Percentiles rank a stretch among this genome's conserved stretches.
Evolutionary conservation across 257 asterid species (phyloP).

Genomic region (Salvia rosmarinus): DNA sequence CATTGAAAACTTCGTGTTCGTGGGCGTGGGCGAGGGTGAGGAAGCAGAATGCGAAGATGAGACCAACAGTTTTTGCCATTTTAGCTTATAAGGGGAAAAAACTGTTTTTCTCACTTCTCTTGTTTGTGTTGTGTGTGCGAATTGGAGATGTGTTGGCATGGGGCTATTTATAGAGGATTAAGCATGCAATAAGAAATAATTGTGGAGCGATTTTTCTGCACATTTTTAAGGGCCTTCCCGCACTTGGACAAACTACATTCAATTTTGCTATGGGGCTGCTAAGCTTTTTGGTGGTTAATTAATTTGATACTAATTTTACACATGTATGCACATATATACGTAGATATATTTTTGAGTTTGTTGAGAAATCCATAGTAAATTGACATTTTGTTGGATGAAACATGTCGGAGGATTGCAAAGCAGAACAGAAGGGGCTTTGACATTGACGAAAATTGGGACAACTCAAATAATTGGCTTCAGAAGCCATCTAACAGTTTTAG

Average conservation of each 20-base stretch:
- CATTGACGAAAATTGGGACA: no score
- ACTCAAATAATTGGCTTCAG: no score
- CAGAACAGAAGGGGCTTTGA: no score
- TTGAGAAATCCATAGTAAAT: no score
- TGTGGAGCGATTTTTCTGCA: slow-evolving; percentile 30
- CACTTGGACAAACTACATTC: neutral
- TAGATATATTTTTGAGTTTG: no score
- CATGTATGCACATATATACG: no score
- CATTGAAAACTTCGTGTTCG: slow-evolving; percentile 28
- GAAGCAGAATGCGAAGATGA: slow-evolving; percentile 43
- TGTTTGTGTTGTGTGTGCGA: slow-evolving; percentile 35
- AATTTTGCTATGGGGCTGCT: neutral
- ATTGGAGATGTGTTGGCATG: slow-evolving; percentile 11
- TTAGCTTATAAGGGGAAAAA: neutral
- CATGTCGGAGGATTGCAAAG: no score
- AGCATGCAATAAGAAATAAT: neutral
- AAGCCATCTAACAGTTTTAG: no score
- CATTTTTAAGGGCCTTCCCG: slow-evolving; percentile 1
- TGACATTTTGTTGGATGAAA: no score
- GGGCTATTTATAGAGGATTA: slow-evolving; percentile 26
- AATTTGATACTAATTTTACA: no score
- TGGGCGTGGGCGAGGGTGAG: slow-evolving; percentile 29
- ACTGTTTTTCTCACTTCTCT: slow-evolving; percentile 33
- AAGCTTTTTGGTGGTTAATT: neutral
- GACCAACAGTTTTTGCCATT: slow-evolving; percentile 50